These are phyloP conservation scores for Xylariaceae sp. DNA, from an alignment of 2,329 filamentous ascomycete species.

Conservation along the genomic window DNA sequence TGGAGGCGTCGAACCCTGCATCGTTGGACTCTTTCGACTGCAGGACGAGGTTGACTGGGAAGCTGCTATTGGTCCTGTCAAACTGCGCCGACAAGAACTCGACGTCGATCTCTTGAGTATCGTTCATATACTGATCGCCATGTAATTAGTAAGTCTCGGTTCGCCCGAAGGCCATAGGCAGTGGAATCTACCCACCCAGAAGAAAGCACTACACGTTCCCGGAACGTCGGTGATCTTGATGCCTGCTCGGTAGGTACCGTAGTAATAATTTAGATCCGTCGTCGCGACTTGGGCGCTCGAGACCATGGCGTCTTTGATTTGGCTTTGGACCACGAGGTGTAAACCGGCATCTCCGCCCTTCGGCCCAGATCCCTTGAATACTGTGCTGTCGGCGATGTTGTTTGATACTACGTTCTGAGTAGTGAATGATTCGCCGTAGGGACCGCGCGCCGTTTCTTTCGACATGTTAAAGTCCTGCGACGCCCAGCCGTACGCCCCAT, in stretches of 20 bases:
- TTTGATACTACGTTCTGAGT: conserved; percentile 60
- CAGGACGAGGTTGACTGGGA: conserved; percentile 73
- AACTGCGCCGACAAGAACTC: conserved; percentile 75
- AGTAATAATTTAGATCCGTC: conserved; percentile 63
- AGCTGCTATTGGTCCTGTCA: conserved; percentile 50
- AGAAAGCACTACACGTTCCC: conserved; percentile 78
- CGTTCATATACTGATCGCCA: conserved; percentile 71
- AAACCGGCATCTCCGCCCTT: conserved; percentile 55
- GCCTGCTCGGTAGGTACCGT: conserved; percentile 69
- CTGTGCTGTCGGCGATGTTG: conserved; percentile 44
- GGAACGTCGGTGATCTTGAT: conserved; percentile 64
- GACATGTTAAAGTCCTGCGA: conserved; percentile 69
- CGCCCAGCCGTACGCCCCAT: conserved; percentile 52
- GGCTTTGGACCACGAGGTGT: conserved; percentile 56
- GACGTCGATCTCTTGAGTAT: conserved; percentile 80
- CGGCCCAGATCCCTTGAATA: conserved; percentile 48
- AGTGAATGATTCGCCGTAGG: conserved; percentile 66
- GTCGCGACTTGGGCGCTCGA: conserved; percentile 67
- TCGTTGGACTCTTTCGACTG: conserved; percentile 64
- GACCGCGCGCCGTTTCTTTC: conserved; percentile 58
- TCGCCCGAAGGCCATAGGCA: neutral
- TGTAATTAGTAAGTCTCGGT: conserved; percentile 4
- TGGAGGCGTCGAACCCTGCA: conserved; percentile 64
- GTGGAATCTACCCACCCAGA: conserved; percentile 60
- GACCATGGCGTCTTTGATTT: conserved; percentile 54